phyloP scores from a whole-genome alignment of 2,329 filamentous ascomycete genomes.

The Xylariaceae sp. region DNA sequence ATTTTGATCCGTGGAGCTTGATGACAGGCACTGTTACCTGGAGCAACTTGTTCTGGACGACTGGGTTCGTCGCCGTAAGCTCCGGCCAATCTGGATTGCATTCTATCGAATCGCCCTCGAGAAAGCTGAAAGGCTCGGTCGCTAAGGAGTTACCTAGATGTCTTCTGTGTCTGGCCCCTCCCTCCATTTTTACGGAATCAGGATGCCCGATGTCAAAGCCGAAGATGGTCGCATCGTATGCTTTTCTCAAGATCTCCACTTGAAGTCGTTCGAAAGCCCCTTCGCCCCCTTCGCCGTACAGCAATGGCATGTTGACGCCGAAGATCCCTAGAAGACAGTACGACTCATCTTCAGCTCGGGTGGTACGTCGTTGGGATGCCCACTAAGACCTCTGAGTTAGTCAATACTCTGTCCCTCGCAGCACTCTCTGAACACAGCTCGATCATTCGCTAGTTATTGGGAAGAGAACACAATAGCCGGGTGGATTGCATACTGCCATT shows the following conservation, averaged over 20 bases:
- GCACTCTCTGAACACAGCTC: too few species aligned
- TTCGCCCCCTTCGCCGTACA: constrained; percentile 8
- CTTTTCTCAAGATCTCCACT: constrained; percentile 6
- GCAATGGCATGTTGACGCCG: constrained; percentile 6
- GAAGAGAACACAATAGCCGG: too few species aligned
- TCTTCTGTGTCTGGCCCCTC: too few species aligned
- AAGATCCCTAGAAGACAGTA: constrained; percentile 10
- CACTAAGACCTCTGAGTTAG: neutral
- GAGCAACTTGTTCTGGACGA: neutral
- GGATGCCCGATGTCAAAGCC: neutral
- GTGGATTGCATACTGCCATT: neutral
- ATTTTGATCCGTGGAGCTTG: too few species aligned
- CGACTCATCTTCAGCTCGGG: constrained; percentile 8
- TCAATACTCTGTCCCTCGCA: too few species aligned
- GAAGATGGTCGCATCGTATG: constrained; percentile 1
- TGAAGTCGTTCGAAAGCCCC: constrained; percentile 6
- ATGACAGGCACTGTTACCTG: neutral
- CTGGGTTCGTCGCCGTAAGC: neutral
- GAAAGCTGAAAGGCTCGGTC: neutral
- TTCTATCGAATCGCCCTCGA: neutral
- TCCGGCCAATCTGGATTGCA: neutral
- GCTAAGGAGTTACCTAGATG: neutral
- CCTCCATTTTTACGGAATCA: too few species aligned
- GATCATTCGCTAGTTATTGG: too few species aligned
- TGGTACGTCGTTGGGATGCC: constrained; percentile 3